These are phyloP conservation scores for Colletotrichum horii DNA, from an alignment of 2,329 filamentous ascomycete genomes.

Conservation along the genomic window DNA sequence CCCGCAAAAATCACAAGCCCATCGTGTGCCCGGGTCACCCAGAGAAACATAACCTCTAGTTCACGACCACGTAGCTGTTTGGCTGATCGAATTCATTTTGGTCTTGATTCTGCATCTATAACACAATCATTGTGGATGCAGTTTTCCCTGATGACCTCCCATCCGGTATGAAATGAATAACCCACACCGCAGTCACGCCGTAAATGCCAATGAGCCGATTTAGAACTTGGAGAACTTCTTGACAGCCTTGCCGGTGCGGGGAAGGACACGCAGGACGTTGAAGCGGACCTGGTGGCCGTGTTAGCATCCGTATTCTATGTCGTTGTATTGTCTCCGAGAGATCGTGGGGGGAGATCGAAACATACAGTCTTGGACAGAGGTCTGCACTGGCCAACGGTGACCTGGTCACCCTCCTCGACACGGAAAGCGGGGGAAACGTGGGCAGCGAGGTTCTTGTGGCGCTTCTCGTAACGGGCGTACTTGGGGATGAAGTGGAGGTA, in stretches of 20 bases:
- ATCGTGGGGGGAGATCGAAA: slow-evolving; percentile 33
- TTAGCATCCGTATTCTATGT: background rate
- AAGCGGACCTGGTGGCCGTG: slow-evolving; percentile 78
- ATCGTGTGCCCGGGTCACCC: slow-evolving; percentile 18
- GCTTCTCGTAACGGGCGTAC: slow-evolving; percentile 99
- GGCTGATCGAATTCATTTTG: slow-evolving; percentile 27
- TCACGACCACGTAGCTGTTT: slow-evolving; percentile 44
- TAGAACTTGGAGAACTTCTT: slow-evolving; percentile 99
- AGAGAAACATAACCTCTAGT: slow-evolving; percentile 14
- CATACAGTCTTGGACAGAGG: slow-evolving; percentile 99
- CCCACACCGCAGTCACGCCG: slow-evolving; percentile 54
- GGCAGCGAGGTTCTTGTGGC: slow-evolving; percentile 99
- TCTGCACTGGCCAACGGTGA: slow-evolving; percentile 99
- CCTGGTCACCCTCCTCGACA: slow-evolving; percentile 99
- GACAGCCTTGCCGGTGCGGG: slow-evolving; percentile 94
- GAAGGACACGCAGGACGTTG: slow-evolving; percentile 99
- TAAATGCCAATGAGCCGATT: slow-evolving; percentile 60
- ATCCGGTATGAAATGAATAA: slow-evolving; percentile 37
- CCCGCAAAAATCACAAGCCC: slow-evolving; percentile 23
- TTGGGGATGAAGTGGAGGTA: slow-evolving; percentile 99
- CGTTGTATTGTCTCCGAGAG: background rate
- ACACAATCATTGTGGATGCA: slow-evolving; percentile 42
- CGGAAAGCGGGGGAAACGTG: slow-evolving; percentile 99
- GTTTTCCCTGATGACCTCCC: slow-evolving; percentile 26
- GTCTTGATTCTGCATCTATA: slow-evolving; percentile 43